Evolutionary conservation across 257 asterid species (phyloP), one percentile per base, ranked within the genome.

Genomic region (Capsicum baccatum): DNA sequence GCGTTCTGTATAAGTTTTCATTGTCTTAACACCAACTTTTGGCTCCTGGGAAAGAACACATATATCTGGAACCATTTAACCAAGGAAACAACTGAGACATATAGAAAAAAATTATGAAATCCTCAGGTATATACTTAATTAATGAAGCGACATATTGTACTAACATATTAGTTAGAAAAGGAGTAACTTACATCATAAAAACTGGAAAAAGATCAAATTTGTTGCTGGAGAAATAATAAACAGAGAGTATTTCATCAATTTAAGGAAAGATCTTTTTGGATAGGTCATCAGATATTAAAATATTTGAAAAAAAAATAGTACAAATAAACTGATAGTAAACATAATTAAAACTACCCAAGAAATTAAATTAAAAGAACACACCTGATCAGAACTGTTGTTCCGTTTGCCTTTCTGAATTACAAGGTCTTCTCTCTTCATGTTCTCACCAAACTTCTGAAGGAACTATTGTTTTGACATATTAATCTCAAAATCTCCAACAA

Each of bases 391-490:
- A 89, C 83, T 86, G 87, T 85, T 88, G 50, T 54, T 86, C 74
- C 97, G 93, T 89, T 88, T 48, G 60, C 85, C 58, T 86, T 94
- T 95, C 39, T 83, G 85, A 26, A 95, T 60, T 82, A 88, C 88
- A 6, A 94, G 95, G 86, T 94, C 98, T 83, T 95, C 98, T 79
- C 98, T 90, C 90, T 95, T 94, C 95, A 93, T 91, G 69, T 88
- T 93, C 57, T 95, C 98, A 5, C 98, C 96, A 66, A 88, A 89
- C 90, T 89, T 89, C 13, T n/a, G 80, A 4, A 84, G 15, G 55
- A 89, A 89, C 62, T 84, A 85, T 3, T 21, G 13, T 55, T 70
- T 86, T 6, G 76, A 6, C 90, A 89, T 86, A 55, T 86, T 83
- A 39, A 89, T 73, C 81, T 89, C 92, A 58, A 60, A 84, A 16